A percentile compares a stretch with the other conserved stretches of the same genome.
phyloP scores from a whole-genome alignment of 139 green algal genomes.

The Axilococcus clingmanii region DNA sequence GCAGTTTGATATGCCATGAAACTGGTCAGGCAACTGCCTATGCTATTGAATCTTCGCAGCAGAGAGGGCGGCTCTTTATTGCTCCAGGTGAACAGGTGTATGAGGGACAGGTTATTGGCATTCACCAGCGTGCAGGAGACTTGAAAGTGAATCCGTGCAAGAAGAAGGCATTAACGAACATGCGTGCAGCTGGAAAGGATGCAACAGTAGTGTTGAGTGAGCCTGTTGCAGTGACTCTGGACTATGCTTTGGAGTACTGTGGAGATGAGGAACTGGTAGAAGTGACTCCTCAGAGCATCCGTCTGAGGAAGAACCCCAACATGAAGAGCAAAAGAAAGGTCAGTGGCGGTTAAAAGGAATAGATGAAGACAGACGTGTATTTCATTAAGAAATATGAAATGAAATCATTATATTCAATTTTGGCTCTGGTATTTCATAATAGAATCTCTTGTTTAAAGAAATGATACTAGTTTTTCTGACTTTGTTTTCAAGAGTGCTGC shows the following conservation, averaged over 20 bases:
- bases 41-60: constrained; percentile 79
- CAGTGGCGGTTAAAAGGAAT: too few species aligned
- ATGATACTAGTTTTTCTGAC: too few species aligned
- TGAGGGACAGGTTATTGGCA: constrained; percentile 87
- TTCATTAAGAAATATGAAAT: too few species aligned
- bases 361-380: too few species aligned
- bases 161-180: constrained; percentile 86
- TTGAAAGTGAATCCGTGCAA: constrained; percentile 97
- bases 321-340: constrained; percentile 26
- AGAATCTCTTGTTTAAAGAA: too few species aligned
- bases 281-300: constrained; percentile 44
- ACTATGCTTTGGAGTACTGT: constrained; percentile 97
- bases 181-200: constrained; percentile 68
- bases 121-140: constrained; percentile 89
- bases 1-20: constrained; percentile 80
- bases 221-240: constrained; percentile 68
- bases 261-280: constrained; percentile 90
- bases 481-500: too few species aligned
- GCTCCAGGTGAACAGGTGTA: constrained; percentile 83
- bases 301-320: constrained; percentile 69
- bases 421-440: too few species aligned
- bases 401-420: too few species aligned
- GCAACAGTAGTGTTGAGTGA: constrained; percentile 49
- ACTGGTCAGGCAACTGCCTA: constrained; percentile 76
- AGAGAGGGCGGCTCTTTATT: constrained; percentile 83